phyloP scores from a whole-genome alignment of 129 eudicot genomes.

The Arctium lappa region DNA sequence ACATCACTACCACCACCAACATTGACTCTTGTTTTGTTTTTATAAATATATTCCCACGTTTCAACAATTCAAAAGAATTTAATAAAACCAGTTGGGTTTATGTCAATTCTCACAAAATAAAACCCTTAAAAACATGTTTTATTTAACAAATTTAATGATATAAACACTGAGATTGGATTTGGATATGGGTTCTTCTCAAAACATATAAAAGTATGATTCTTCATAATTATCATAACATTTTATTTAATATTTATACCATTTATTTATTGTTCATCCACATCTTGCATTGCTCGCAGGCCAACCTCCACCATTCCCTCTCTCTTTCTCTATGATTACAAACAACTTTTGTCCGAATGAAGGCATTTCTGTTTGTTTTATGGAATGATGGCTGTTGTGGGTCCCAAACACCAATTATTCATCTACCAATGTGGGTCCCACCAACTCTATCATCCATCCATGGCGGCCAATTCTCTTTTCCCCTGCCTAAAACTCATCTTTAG shows the following conservation, averaged over 20 bases:
- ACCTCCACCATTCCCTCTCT: background rate
- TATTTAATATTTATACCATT: no score
- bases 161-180: background rate
- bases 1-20: constrained; percentile 21
- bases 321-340: background rate
- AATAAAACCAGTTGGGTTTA: background rate
- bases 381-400: constrained; percentile 17
- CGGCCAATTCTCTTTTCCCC: constrained; percentile 23
- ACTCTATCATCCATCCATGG: constrained; percentile 20
- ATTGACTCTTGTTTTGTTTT: constrained; percentile 29
- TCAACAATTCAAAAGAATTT: constrained; percentile 11
- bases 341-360: constrained; percentile 13
- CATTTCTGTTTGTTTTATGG: constrained; percentile 19
- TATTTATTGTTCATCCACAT: background rate
- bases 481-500: constrained; percentile 18
- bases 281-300: background rate
- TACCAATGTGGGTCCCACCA: constrained; percentile 11
- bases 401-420: constrained; percentile 18
- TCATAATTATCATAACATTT: no score
- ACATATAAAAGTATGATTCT: no score
- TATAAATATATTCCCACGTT: constrained; percentile 14
- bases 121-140: background rate
- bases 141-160: background rate
- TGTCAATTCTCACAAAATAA: constrained; percentile 9
- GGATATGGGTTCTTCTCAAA: background rate